Conservation (phyloP, 768 basidiomycete genomes). For the Termitomyces eurrhizus region DNA sequence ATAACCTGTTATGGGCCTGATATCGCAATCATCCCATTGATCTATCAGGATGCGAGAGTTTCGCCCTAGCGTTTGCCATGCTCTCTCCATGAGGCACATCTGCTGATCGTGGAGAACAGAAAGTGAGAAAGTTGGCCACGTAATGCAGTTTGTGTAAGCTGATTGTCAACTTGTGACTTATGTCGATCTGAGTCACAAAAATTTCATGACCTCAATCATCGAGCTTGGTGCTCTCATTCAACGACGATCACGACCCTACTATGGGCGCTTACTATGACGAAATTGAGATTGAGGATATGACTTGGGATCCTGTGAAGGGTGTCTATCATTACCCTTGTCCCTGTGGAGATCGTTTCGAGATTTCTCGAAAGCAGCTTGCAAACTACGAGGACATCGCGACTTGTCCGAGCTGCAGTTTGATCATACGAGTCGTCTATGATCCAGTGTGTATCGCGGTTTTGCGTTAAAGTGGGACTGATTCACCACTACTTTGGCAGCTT, state of each 20-base stretch:
- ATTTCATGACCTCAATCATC: conserved; percentile 15
- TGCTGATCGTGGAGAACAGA: neutral
- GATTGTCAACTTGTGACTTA: conserved; percentile 3
- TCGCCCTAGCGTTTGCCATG: conserved; percentile 13
- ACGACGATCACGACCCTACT: conserved; percentile 6
- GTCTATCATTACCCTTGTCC: conserved; percentile 98
- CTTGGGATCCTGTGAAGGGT: conserved; percentile 75
- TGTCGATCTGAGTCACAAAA: conserved; percentile 16
- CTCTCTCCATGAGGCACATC: conserved; percentile 19
- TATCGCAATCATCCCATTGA: conserved; percentile 8
- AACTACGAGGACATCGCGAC: conserved; percentile 92
- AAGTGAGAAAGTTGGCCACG: neutral
- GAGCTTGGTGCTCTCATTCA: conserved; percentile 1
- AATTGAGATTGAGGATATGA: conserved; percentile 96
- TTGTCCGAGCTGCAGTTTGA: conserved; percentile 93
- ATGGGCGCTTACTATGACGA: conserved; percentile 96
- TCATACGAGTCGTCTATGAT: conserved; percentile 92
- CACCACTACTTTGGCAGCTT: conserved; percentile 41
- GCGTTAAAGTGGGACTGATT: conserved; percentile 7
- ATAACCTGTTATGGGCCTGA: conserved; percentile 4
- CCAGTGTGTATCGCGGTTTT: conserved; percentile 57
- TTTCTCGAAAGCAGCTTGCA: conserved; percentile 77
- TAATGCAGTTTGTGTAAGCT: conserved; percentile 1
- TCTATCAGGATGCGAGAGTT: conserved; percentile 9
- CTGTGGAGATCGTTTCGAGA: conserved; percentile 97